Evolutionary conservation across 495 filamentous ascomycete species (phyloP), one percentile per base, ranked within the genome.

Genomic region (Aspergillus leporis): DNA sequence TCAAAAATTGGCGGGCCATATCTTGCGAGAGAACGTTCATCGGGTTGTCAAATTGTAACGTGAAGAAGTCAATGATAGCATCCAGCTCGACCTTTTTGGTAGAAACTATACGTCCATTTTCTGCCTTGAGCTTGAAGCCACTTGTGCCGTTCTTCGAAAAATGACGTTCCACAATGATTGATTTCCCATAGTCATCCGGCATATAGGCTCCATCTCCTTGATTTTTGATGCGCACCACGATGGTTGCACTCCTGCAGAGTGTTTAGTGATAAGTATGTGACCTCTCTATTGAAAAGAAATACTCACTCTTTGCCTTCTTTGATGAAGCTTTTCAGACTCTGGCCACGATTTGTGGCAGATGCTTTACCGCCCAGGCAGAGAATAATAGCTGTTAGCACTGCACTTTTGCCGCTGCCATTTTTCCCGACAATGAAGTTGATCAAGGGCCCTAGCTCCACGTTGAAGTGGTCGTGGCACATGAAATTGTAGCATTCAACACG

Each of bases 401-500:
- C 94, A 69, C 93, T 97, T 76, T 99, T 99, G n/a, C 94, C 94
- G 66, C 94, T 98, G 41, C 94, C 94, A 71, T 99, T 99, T 67
- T 96, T 91, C 3, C 94, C 94, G 55, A 96, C 91, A 51, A 99
- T 92, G 73, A 98, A 99, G 70, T 98, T 99, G 63, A 98, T 94
- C 5, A 97, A 80, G 0, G 94, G 93, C 0, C 94, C 93, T 18
- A 99, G 78, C 40, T 88, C 83, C 49, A 96, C 87, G 53, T 87
- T 81, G 16, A 98, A 84, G 58, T 85, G 86, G 18, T 81, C 74
- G 66, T 99, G 94, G 66, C 93, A 97, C 94, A 98, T 96, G 70
- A 96, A 96, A 67, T 96, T 97, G 58, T 87, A 84, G 70, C 90
- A 95, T 51, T 84, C 88, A 34, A 97, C 87, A 53, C 84, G 84